phyloP scores from a whole-genome alignment of 352 stramenopile species.

The Thraustotheca clavata region DNA sequence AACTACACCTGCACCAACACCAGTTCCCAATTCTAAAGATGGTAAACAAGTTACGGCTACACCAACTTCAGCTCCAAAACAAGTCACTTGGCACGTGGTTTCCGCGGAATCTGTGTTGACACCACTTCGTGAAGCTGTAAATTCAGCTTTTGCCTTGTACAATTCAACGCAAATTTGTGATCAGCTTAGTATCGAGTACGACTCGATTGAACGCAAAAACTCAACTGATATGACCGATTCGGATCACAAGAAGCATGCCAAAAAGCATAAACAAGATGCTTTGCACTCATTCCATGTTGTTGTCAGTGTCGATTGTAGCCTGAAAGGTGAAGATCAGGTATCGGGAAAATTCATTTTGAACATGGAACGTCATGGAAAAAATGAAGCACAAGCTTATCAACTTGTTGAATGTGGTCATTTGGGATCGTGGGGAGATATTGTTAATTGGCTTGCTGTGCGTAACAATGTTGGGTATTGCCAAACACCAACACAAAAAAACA shows the following conservation, averaged over 20 bases:
- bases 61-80: not conserved
- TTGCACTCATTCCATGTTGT: not conserved
- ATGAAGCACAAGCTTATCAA: constrained; percentile 12
- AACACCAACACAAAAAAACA: constrained; percentile 12
- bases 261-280: not conserved
- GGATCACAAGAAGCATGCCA: not conserved
- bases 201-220: constrained; percentile 17
- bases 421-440: constrained; percentile 7
- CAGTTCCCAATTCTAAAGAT: not conserved
- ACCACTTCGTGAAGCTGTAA: constrained; percentile 1
- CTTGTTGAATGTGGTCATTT: constrained; percentile 8
- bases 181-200: constrained; percentile 12
- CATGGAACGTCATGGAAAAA: constrained; percentile 9
- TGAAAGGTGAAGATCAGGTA: not conserved
- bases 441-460: constrained; percentile 15
- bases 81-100: not conserved
- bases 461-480: constrained; percentile 16
- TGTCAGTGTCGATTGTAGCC: constrained; percentile 7
- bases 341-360: constrained; percentile 16
- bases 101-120: not conserved
- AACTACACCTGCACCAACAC: not conserved
- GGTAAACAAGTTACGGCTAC: not conserved
- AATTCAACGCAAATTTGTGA: constrained; percentile 12
- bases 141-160: constrained; percentile 11
- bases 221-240: not conserved